These are phyloP conservation scores for Sesbania bispinosa DNA, from an alignment of 306 rosid species.

Conservation along the genomic window DNA sequence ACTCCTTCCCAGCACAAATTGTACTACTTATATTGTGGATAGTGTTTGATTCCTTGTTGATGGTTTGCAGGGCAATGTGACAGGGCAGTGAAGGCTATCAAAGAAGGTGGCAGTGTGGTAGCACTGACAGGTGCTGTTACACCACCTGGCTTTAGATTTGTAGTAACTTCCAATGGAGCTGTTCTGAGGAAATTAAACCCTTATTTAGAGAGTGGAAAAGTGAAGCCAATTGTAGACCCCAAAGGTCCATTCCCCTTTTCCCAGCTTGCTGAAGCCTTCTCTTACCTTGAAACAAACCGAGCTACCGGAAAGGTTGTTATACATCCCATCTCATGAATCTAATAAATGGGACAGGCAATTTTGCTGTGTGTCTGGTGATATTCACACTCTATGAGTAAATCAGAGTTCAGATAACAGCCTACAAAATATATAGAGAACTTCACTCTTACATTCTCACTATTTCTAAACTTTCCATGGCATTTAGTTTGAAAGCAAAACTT, in stretches of 20 bases:
- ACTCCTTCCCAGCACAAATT: background rate
- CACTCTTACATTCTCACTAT: background rate
- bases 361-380: slow-evolving; percentile 26
- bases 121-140: slow-evolving; percentile 87
- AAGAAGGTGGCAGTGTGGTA: slow-evolving; percentile 90
- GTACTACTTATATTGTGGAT: background rate
- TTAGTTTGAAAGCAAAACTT: background rate
- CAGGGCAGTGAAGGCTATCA: slow-evolving; percentile 77
- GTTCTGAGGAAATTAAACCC: slow-evolving; percentile 84
- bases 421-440: background rate
- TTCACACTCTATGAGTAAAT: slow-evolving; percentile 10
- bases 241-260: slow-evolving; percentile 77
- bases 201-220: slow-evolving; percentile 79
- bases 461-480: background rate
- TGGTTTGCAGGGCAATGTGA: slow-evolving; percentile 82
- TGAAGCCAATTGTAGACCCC: slow-evolving; percentile 81
- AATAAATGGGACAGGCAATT: slow-evolving; percentile 7
- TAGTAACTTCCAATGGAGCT: slow-evolving; percentile 81
- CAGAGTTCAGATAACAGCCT: background rate
- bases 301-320: slow-evolving; percentile 84
- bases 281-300: slow-evolving; percentile 72
- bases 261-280: slow-evolving; percentile 87
- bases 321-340: slow-evolving; percentile 68
- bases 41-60: background rate
- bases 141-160: slow-evolving; percentile 96